Base-by-base conservation (phyloP, 2,329 filamentous ascomycete genomes). In the Fusarium udum region DNA sequence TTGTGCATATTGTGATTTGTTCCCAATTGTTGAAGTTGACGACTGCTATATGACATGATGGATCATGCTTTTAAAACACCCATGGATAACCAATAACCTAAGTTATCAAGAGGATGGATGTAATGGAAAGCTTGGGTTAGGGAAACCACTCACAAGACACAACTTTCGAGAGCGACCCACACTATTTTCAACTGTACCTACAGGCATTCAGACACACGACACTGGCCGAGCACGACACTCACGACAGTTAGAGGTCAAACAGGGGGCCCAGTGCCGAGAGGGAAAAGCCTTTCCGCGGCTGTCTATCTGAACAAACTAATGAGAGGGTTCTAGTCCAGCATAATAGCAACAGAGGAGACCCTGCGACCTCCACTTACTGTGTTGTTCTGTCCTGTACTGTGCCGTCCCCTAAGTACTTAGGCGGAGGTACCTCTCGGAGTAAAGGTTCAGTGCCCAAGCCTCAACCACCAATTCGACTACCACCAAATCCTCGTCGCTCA, bases 371-470 rank as follows among this genome's bases (percentile, higher is more conserved):
- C 22, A 32, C 42, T 36, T 58, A 43, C 31, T 57, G 49, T 45
- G 34, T 37, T 31, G 51, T 28, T n/a, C 51, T 40, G 51, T 39
- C 43, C 45, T 60, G 34, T 42, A 28, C 37, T 51, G 52, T 60
- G 45, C 46, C 22, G 24, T 67, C 49, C 37, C 31, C 34, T 26
- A 46, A 18, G 24, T 39, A 12, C 26, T 28, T 39, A 39, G 37
- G 7, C 12, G 20, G 18, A 62, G 43, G 36, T 66, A 58, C 63
- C 60, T 67, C 36, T 16, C 24, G 20, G 51, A 55, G 51, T 55
- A 82, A 83, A 83, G 82, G 56, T 53, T 22, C 42, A 67, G 61
- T 67, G 80, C 82, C 67, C 52, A 61, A 70, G 82, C 82, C 82
- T 84, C 83, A 83, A 78, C 75, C 75, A 78, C 78, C 77, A 79